These are phyloP conservation scores for Clitocybe nebularis DNA, from an alignment of 1,284 basidiomycete species.

Conservation along the genomic window DNA sequence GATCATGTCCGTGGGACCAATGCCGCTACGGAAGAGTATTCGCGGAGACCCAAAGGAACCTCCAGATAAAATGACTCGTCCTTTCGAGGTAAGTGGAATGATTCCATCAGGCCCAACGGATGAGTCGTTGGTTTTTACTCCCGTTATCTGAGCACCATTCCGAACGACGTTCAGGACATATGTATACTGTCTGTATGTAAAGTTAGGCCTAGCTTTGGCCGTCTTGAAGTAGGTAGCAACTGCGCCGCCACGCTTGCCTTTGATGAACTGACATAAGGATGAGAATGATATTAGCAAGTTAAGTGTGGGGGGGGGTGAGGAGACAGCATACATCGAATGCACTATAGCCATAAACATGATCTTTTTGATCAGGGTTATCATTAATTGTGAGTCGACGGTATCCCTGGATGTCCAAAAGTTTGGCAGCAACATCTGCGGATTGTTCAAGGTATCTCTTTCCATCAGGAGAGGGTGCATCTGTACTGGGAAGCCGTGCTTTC, in stretches of 20 bases:
- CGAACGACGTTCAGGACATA: conserved; percentile 53
- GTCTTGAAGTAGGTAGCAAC: conserved; percentile 60
- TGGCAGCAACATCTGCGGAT: conserved; percentile 38
- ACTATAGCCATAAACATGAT: conserved; percentile 55
- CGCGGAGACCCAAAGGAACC: conserved; percentile 56
- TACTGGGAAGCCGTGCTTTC: conserved; percentile 50
- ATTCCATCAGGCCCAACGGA: conserved; percentile 50
- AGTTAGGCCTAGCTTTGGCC: conserved; percentile 49
- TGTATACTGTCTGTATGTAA: conserved; percentile 45
- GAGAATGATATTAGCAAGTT: not conserved
- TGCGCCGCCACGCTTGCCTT: conserved; percentile 56
- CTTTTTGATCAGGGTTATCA: conserved; percentile 49
- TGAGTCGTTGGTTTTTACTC: conserved; percentile 60
- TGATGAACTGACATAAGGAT: conserved; percentile 46
- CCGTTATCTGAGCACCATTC: conserved; percentile 53
- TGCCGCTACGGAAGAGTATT: conserved; percentile 58
- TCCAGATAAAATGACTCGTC: conserved; percentile 57
- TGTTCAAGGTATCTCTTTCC: conserved; percentile 57
- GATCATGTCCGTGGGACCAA: conserved; percentile 60
- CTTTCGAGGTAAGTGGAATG: conserved; percentile 52
- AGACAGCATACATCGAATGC: conserved; percentile 46
- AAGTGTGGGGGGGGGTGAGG: too few species aligned
- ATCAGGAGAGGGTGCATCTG: conserved; percentile 57
- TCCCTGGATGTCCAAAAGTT: conserved; percentile 43
- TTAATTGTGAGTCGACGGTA: conserved; percentile 54